Evolutionary conservation across 257 asterid species (phyloP).

Genomic region (Penstemon barbatus): DNA sequence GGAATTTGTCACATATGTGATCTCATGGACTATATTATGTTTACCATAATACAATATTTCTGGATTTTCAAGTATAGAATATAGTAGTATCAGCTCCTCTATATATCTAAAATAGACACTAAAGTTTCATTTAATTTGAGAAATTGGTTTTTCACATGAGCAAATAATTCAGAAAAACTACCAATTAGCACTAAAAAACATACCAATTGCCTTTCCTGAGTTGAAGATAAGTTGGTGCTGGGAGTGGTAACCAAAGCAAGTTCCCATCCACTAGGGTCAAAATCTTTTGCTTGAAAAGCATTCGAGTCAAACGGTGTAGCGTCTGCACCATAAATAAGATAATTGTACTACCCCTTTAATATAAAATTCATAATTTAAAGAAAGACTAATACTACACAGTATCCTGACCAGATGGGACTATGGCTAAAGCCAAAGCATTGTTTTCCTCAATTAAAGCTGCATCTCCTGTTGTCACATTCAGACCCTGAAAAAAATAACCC

Average conservation of each 20-base stretch:
- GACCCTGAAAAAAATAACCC: constrained; percentile 57
- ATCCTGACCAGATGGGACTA: constrained; percentile 80
- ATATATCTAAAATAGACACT: no score
- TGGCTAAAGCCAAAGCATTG: constrained; percentile 90
- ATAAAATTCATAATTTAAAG: neutral
- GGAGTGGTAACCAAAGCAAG: constrained; percentile 93
- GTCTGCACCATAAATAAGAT: constrained; percentile 45
- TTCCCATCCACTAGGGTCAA: constrained; percentile 95
- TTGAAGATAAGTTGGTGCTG: constrained; percentile 72
- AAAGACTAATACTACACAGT: constrained; percentile 10
- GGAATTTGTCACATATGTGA: no score
- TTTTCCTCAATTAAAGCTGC: constrained; percentile 82
- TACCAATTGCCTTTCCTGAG: constrained; percentile 94
- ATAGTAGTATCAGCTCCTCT: no score
- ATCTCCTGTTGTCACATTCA: constrained; percentile 50
- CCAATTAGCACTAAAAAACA: constrained; percentile 20
- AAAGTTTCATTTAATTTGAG: no score
- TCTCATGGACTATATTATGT: no score
- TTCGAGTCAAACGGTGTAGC: constrained; percentile 52
- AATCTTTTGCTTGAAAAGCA: constrained; percentile 49
- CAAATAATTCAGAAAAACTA: neutral
- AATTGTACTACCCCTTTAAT: constrained; percentile 1
- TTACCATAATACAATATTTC: no score
- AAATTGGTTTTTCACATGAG: no score
- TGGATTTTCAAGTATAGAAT: no score